These are phyloP conservation scores for Chrysanthemum lavandulifolium DNA, from an alignment of 129 eudicot species.

Conservation along the genomic window DNA sequence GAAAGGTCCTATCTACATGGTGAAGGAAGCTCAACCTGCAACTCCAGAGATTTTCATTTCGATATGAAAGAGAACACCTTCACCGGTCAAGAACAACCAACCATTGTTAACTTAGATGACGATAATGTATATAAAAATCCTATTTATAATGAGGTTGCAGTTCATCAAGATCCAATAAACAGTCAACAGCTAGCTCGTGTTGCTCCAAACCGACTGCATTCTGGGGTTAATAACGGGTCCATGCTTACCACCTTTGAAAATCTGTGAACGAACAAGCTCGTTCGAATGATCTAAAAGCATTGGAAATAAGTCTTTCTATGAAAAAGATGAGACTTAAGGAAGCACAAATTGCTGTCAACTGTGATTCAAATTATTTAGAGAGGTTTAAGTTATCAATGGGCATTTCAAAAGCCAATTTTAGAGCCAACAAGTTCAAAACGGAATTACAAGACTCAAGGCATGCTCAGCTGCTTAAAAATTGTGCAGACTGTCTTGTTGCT, in stretches of 20 bases:
- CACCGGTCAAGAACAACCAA: slow-evolving; percentile 24
- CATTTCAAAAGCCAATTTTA: slow-evolving; percentile 66
- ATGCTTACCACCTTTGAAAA: slow-evolving; percentile 51
- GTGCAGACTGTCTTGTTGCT: slow-evolving; percentile 77
- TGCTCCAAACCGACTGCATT: slow-evolving; percentile 30
- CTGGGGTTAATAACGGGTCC: slow-evolving; percentile 12
- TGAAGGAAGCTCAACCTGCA: slow-evolving; percentile 22
- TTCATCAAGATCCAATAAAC: slow-evolving; percentile 28
- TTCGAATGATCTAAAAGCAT: slow-evolving; percentile 68
- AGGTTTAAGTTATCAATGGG: slow-evolving; percentile 86
- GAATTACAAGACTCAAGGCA: slow-evolving; percentile 68
- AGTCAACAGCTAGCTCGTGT: slow-evolving; percentile 40
- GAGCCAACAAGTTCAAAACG: slow-evolving; percentile 65
- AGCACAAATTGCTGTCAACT: slow-evolving; percentile 53
- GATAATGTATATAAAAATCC: slow-evolving; percentile 21
- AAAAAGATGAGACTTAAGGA: slow-evolving; percentile 71
- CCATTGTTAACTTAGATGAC: slow-evolving; percentile 28
- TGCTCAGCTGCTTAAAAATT: slow-evolving; percentile 63
- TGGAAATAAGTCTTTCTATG: slow-evolving; percentile 69
- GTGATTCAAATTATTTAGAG: slow-evolving; percentile 63
- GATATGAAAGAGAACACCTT: slow-evolving; percentile 24
- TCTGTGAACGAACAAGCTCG: slow-evolving; percentile 80
- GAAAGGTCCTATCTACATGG: slow-evolving; percentile 27
- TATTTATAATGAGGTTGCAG: slow-evolving; percentile 39
- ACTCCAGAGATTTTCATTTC: slow-evolving; percentile 22